Evolutionary conservation across 192 early-diverging fungal species (phyloP).

Genomic region (Thoreauomyces humboldtii): DNA sequence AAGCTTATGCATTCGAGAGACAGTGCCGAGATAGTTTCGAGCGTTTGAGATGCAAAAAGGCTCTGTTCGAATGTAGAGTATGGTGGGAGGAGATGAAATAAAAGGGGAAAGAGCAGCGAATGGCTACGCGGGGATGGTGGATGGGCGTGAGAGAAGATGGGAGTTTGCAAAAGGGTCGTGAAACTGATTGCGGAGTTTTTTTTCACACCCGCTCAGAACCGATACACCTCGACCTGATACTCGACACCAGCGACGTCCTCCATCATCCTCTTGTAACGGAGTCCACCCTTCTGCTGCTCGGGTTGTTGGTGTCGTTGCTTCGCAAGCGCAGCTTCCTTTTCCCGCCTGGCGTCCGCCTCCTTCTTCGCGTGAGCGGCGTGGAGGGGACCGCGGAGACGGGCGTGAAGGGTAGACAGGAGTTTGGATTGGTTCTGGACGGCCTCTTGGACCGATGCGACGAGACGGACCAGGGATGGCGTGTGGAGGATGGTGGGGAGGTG

Average conservation of each 20-base stretch:
- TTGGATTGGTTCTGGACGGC: not conserved
- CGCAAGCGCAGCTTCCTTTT: not conserved
- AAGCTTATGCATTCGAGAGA: too few species aligned
- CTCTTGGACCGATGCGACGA: not conserved
- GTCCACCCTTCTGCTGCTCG: not conserved
- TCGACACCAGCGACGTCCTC: slow-evolving; percentile 14
- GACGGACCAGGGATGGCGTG: not conserved
- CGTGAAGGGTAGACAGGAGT: not conserved
- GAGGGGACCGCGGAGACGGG: not conserved
- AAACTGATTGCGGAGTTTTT: too few species aligned
- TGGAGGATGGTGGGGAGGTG: slow-evolving; percentile 21
- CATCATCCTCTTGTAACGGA: slow-evolving; percentile 24
- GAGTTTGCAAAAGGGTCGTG: too few species aligned
- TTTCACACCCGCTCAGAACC: too few species aligned
- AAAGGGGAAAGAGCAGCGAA: too few species aligned
- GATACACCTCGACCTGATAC: slow-evolving; percentile 29
- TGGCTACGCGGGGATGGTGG: too few species aligned
- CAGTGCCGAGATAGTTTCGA: too few species aligned
- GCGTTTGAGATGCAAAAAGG: too few species aligned
- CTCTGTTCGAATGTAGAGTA: too few species aligned
- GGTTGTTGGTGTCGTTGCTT: not conserved
- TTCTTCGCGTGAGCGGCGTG: not conserved
- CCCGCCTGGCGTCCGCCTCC: not conserved
- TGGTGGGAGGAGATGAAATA: too few species aligned
- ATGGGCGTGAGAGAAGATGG: too few species aligned